Conservation (phyloP, 768 basidiomycete species). For the Termitomyces sp. region DNA sequence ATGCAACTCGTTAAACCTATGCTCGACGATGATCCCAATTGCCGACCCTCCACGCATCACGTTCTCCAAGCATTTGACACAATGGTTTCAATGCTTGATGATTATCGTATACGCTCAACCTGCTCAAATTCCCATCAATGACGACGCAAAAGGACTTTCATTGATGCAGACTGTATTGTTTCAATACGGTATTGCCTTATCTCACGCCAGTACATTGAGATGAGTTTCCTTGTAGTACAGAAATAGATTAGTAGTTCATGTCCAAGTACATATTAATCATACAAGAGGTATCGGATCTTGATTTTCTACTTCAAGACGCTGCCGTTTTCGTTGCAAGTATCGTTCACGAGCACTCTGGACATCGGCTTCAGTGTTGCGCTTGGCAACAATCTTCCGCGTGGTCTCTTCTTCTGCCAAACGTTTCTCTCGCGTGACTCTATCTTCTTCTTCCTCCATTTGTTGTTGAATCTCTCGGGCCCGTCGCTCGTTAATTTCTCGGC, state of each 20-base stretch:
- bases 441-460: conserved; percentile 74
- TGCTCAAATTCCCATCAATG: conserved; percentile 15
- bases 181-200: not conserved
- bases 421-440: conserved; percentile 49
- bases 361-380: conserved; percentile 70
- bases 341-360: conserved; percentile 71
- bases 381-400: conserved; percentile 59
- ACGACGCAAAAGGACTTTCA: not conserved
- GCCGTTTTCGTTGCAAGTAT: conserved; percentile 75
- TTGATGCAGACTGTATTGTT: not conserved
- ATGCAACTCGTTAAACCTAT: conserved; percentile 50
- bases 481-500: conserved; percentile 79
- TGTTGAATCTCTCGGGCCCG: conserved; percentile 69
- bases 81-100: conserved; percentile 36
- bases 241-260: not conserved
- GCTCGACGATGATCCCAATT: conserved; percentile 45
- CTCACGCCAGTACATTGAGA: not conserved
- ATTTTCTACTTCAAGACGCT: conserved; percentile 48
- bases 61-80: conserved; percentile 49
- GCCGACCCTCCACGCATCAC: conserved; percentile 42
- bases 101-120: conserved; percentile 21
- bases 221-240: not conserved
- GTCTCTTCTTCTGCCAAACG: conserved; percentile 57
- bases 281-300: conserved; percentile 15
- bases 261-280: not conserved